Conservation (phyloP, 148 eudicot species). For the Rhododendron henanense region DNA sequence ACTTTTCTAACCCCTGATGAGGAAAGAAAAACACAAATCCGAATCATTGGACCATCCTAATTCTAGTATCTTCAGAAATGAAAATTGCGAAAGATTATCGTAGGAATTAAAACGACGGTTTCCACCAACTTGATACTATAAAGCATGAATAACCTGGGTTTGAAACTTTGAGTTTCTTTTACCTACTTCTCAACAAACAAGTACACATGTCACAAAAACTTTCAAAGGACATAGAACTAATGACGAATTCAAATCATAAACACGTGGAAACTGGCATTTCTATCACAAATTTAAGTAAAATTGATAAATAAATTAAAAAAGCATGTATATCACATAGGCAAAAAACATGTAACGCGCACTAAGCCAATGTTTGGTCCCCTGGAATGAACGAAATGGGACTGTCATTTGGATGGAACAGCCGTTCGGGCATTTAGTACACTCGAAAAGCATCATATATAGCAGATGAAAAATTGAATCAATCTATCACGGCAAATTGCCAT, state of each 20-base stretch:
- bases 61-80: not conserved
- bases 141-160: not conserved
- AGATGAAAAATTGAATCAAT: not conserved
- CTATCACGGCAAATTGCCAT: not conserved
- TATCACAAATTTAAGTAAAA: not conserved
- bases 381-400: not conserved
- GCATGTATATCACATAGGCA: not conserved
- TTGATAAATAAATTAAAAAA: not conserved
- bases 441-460: not conserved
- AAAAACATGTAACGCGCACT: not conserved
- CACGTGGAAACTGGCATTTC: not conserved
- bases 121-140: not conserved
- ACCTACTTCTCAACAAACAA: not conserved
- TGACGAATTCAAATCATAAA: not conserved
- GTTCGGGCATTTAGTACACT: not conserved
- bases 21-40: not conserved
- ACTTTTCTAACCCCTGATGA: not conserved
- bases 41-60: not conserved
- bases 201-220: not conserved
- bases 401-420: not conserved
- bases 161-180: not conserved
- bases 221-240: not conserved
- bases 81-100: not conserved
- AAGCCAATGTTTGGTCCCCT: not conserved
- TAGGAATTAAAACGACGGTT: not conserved